Percentiles rank a stretch among this genome's conserved stretches.
These are phyloP conservation scores for Gnomoniopsis smithogilvyi DNA, from an alignment of 2,329 filamentous ascomycete genomes.

Conservation along the genomic window DNA sequence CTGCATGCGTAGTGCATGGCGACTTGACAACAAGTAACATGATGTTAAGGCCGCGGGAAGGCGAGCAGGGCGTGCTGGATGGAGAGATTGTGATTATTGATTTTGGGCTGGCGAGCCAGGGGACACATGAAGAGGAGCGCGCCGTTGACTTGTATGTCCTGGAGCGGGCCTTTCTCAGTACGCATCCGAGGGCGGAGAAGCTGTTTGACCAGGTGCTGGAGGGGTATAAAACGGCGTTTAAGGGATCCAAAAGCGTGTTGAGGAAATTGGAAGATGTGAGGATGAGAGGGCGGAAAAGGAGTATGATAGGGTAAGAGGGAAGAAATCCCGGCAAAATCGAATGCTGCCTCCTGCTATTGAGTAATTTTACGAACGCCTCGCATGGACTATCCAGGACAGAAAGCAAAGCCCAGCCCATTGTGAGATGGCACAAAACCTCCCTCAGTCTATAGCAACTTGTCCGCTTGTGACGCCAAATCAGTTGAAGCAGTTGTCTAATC, in stretches of 20 bases:
- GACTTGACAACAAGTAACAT: conserved; percentile 97
- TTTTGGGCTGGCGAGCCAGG: conserved; percentile 84
- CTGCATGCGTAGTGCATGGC: conserved; percentile 84
- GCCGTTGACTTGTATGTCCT: conserved; percentile 96
- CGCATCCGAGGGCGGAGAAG: conserved; percentile 80
- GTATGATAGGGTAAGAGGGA: conserved; percentile 74
- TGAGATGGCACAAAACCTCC: no score
- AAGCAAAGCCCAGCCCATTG: not conserved
- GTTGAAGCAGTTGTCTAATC: conserved; percentile 15
- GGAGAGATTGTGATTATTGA: conserved; percentile 90
- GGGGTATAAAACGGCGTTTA: conserved; percentile 72
- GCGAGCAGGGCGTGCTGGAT: conserved; percentile 36
- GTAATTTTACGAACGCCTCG: not conserved
- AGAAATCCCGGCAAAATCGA: not conserved
- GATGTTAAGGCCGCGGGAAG: conserved; percentile 61
- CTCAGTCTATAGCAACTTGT: not conserved
- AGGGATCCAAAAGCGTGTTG: conserved; percentile 70
- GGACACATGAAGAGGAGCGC: conserved; percentile 81
- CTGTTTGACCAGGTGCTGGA: conserved; percentile 72
- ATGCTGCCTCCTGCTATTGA: not conserved
- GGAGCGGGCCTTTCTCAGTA: conserved; percentile 90
- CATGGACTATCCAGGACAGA: not conserved
- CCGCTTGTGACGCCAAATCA: not conserved
- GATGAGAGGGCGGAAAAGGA: conserved; percentile 91
- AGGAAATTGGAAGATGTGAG: conserved; percentile 87